Evolutionary conservation across 257 asterid genomes (phyloP), one percentile per base, ranked within the genome.

Genomic region (Solanum medicagineum): DNA sequence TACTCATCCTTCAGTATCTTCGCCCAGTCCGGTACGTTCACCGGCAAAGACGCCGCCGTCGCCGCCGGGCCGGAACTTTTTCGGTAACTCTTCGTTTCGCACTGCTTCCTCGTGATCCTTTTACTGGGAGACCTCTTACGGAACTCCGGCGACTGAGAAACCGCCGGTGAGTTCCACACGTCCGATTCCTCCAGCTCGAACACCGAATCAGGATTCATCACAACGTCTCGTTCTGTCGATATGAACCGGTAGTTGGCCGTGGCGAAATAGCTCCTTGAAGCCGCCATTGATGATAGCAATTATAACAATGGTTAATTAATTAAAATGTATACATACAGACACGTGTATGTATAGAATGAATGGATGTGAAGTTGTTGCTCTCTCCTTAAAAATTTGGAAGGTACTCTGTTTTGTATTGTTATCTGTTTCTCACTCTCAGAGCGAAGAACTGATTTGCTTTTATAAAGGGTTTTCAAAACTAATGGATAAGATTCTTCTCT

Each of bases 1-100:
- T 83, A 80, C 81, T 88, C 88, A 16, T 88, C 84, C 89, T 86
- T 88, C 45, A 88, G 87, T 62, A 86, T 88, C 87, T 88, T 88
- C 79, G 90, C 86, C 90, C 90, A 88, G 26, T 88, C 90, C 80
- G 90, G 90, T 19, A 88, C 85, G 59, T 88, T 88, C 83, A 88
- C 82, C 81, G 90, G 87, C 74, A 88, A 8, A 3, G 90, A 88
- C 22, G 86, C 45, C 79, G 89, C 51, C 4, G 26, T 86, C 4
- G 73, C 20, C 8, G 14, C 71, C 16, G 47, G 9, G 6, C 14
- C n/a, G 77, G 86, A 5, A 51, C 54, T 40, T 16, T 45, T 14
- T 9, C n/a, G 47, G 10, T 40, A 75, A 3, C 29, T 44, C 77
- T 59, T 86, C 17, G 68, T 65, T 26, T 69, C 81, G 12, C 79